Evolutionary conservation across 2,329 filamentous ascomycete species (phyloP).

Genomic region (Penicillium palitans): DNA sequence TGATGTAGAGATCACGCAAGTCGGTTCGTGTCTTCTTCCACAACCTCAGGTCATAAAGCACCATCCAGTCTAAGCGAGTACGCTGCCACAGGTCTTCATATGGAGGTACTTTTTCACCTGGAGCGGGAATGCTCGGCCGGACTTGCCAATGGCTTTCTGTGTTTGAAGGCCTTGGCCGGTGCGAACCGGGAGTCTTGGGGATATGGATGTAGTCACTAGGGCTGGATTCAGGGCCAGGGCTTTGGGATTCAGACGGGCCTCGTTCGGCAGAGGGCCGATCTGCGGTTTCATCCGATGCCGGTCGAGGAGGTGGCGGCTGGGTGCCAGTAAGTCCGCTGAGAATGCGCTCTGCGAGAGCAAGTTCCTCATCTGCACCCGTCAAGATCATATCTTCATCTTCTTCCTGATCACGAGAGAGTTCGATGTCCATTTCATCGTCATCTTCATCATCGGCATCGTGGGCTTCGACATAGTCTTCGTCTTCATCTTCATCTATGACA

Average conservation of each 20-base stretch:
- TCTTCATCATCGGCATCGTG: conserved; percentile 51
- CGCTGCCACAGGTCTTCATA: conserved; percentile 88
- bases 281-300: conserved; percentile 28
- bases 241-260: conserved; percentile 16
- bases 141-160: conserved; percentile 80
- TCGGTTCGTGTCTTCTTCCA: conserved; percentile 96
- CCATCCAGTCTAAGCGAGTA: conserved; percentile 88
- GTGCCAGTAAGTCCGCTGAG: conserved; percentile 71
- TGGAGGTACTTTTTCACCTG: conserved; percentile 62
- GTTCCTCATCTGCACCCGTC: conserved; percentile 61
- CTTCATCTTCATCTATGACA: conserved; percentile 37
- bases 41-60: conserved; percentile 89
- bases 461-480: conserved; percentile 51
- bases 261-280: conserved; percentile 22
- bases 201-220: conserved; percentile 57
- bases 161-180: conserved; percentile 45
- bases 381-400: conserved; percentile 57
- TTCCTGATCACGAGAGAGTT: conserved; percentile 43
- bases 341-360: conserved; percentile 75
- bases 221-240: conserved; percentile 20
- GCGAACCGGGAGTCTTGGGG: conserved; percentile 70
- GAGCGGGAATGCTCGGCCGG: conserved; percentile 69
- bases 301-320: conserved; percentile 63
- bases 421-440: conserved; percentile 41
- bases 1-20: conserved; percentile 90